Evolutionary conservation across 139 green algal genomes (phyloP).

Genomic region (Pleodorina starrii): DNA sequence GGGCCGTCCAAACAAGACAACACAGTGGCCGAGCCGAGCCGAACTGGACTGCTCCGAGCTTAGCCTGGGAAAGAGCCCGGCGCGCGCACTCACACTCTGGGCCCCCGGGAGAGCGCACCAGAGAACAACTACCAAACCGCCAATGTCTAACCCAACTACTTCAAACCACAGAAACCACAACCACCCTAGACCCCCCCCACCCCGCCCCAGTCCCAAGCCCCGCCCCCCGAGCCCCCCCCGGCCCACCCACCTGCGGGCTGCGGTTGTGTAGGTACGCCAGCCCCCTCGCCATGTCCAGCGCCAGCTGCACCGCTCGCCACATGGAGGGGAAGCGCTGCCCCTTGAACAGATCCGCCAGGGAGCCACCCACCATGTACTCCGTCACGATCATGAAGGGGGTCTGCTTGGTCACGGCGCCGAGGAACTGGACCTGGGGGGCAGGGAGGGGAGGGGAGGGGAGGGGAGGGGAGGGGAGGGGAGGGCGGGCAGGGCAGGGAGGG

Average conservation of each 20-base stretch:
- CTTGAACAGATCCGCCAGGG: conserved; percentile 62
- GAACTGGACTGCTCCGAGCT: too few species aligned
- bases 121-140: too few species aligned
- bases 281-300: conserved; percentile 87
- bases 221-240: too few species aligned
- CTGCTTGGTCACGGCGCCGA: conserved; percentile 89
- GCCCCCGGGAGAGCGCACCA: too few species aligned
- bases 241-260: conserved; percentile 60
- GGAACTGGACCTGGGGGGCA: conserved; percentile 76
- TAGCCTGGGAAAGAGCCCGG: too few species aligned
- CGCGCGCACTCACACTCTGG: too few species aligned
- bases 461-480: neutral
- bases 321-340: conserved; percentile 52
- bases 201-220: too few species aligned
- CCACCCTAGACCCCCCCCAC: too few species aligned
- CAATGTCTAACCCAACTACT: too few species aligned
- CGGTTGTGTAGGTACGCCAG: conserved; percentile 94
- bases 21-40: too few species aligned
- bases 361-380: conserved; percentile 65
- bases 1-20: too few species aligned
- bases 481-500: neutral
- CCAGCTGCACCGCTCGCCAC: conserved; percentile 82
- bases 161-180: too few species aligned
- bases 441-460: neutral
- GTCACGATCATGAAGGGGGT: conserved; percentile 93